These are phyloP conservation scores for Fraxinus cuspidata DNA, from an alignment of 257 asterid genomes.

Conservation along the genomic window DNA sequence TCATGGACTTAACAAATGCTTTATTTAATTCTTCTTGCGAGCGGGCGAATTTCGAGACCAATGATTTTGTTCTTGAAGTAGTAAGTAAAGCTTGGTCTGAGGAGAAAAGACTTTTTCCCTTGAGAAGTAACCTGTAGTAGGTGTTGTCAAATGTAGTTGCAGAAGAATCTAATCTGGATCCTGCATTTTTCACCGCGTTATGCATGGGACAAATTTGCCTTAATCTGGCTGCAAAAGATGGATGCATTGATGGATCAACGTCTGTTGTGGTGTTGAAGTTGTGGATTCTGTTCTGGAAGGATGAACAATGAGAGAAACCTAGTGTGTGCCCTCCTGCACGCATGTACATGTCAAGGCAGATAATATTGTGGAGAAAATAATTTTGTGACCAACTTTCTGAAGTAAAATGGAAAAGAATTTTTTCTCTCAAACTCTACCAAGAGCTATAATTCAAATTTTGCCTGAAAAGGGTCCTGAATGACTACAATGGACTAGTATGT, in stretches of 20 bases:
- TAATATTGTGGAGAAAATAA: too few relatives aligned
- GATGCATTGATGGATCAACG: slow-evolving; percentile 60
- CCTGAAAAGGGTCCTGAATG: too few relatives aligned
- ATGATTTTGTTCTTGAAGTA: slow-evolving; percentile 43
- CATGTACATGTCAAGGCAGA: too few relatives aligned
- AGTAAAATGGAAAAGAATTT: too few relatives aligned
- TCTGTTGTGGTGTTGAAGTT: slow-evolving; percentile 45
- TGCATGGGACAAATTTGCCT: slow-evolving; percentile 58
- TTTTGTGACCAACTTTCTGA: too few relatives aligned
- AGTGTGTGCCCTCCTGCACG: slow-evolving; percentile 84
- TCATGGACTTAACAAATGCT: slow-evolving; percentile 73
- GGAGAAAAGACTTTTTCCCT: slow-evolving; percentile 67
- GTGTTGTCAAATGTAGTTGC: slow-evolving; percentile 65
- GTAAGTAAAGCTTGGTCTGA: slow-evolving; percentile 73
- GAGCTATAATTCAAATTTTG: too few relatives aligned
- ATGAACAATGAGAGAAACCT: slow-evolving; percentile 86
- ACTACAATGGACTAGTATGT: too few relatives aligned
- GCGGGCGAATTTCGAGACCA: slow-evolving; percentile 58
- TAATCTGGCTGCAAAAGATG: slow-evolving; percentile 60
- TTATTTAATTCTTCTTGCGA: slow-evolving; percentile 53
- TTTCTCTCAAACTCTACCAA: too few relatives aligned
- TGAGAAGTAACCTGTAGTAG: slow-evolving; percentile 65
- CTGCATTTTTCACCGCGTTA: slow-evolving; percentile 68
- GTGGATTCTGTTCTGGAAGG: slow-evolving; percentile 89
- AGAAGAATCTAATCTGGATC: slow-evolving; percentile 62